Evolutionary conservation across 1,139 yeast genomes (phyloP), one percentile per base, ranked within the genome.

Genomic region (Suhomyces bolitotheri): DNA sequence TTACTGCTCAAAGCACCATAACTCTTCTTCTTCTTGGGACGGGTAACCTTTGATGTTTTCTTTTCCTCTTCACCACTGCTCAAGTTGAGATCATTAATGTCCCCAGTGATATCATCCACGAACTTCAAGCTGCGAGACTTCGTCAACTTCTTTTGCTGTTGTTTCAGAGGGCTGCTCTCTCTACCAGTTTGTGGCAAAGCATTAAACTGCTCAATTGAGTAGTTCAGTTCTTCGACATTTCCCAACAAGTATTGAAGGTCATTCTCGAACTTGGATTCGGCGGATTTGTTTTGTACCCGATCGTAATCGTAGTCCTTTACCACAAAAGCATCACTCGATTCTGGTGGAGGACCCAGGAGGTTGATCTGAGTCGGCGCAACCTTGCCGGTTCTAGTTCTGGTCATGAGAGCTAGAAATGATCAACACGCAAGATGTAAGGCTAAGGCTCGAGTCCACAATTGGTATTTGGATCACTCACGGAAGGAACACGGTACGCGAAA

Each of bases 61-160:
- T 24, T 26, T n/a, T 33, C 53, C 9, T 47, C 57, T 4, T 57
- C 64, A 22, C 46, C 47, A 31, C 57, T 59, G 29, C 54, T 50
- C 5, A 58, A 52, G 4, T 49, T 39, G 13, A 60, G 47, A 14
- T 50, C 62, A 15, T 45, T 48, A 36, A 62, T 48, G 43, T 60
- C 66, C 27, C 46, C 46, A 11, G 58, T 53, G 16, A 58, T 49
- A 26, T 58, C 62, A 12, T 49, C 50, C 12, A 36, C 33, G 7
- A 40, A 20, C 22, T 29, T 32, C 22, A 33, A 19, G 26, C 23
- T 22, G 6, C 29, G 31, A 5, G 36, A 12, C 12, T 20, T 27
- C 12, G 27, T 11, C 6, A 12, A 7, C 13, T 25, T 21, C 15
- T 22, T 32, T 22, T 22, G 4, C 25, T 30, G 29, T 19, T 30